These are phyloP conservation scores for Phytophthora quininea DNA, from an alignment of 352 stramenopile species.

Conservation along the genomic window DNA sequence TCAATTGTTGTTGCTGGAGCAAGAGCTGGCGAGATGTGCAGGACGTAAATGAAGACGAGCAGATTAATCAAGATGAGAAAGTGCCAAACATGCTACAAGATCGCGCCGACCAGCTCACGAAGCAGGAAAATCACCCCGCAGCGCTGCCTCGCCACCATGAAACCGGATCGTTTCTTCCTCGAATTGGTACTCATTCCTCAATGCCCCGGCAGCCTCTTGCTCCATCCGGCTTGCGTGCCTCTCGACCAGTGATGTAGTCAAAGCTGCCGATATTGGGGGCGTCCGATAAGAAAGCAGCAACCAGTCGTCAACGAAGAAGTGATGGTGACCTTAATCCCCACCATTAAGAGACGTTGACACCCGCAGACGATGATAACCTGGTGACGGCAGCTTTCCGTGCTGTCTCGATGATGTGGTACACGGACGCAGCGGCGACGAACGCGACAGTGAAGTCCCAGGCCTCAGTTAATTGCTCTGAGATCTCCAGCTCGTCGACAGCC, in stretches of 20 bases:
- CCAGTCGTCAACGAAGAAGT: neutral
- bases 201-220: slow-evolving; percentile 22
- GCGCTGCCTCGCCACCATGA: slow-evolving; percentile 10
- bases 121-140: slow-evolving; percentile 11
- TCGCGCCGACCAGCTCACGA: slow-evolving; percentile 32
- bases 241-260: slow-evolving; percentile 27
- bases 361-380: slow-evolving; percentile 8
- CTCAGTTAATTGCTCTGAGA: slow-evolving; percentile 34
- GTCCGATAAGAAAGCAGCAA: neutral
- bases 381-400: slow-evolving; percentile 6
- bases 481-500: slow-evolving; percentile 17
- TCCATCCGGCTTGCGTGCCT: slow-evolving; percentile 26
- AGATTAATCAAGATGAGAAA: slow-evolving; percentile 13
- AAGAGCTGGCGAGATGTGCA: slow-evolving; percentile 22
- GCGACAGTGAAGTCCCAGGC: slow-evolving; percentile 41
- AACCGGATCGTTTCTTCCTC: slow-evolving; percentile 17
- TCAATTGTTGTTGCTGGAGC: neutral
- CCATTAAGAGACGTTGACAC: neutral
- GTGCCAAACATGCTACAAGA: slow-evolving; percentile 45
- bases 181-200: slow-evolving; percentile 4
- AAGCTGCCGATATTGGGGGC: slow-evolving; percentile 21
- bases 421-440: slow-evolving; percentile 33
- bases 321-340: neutral
- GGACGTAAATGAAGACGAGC: slow-evolving; percentile 9
- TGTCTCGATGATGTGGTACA: slow-evolving; percentile 46